Evolutionary conservation across 2,329 filamentous ascomycete genomes (phyloP), one percentile per base, ranked within the genome.

Genomic region (Fusarium falciforme): DNA sequence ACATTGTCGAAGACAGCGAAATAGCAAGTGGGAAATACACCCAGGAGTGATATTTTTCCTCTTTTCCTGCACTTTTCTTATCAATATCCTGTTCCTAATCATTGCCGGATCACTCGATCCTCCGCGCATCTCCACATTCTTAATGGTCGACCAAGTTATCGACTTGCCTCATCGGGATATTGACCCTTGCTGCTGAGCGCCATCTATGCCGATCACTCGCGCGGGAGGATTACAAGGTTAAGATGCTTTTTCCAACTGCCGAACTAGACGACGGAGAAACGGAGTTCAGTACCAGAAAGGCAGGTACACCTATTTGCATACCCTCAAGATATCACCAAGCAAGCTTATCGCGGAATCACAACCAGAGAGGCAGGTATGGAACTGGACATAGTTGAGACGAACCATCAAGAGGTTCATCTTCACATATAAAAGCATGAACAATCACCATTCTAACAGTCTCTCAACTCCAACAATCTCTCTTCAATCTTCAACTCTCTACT

Each of bases 401-500:
- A 16, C 22, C 42, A 27, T 47, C 22, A 47, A 47, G 42, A 17
- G 14, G 14, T 27, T 27, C 42, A 47, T 25, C 42, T 47, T 17
- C 8, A 47, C 42, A 47, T 47, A 47, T 47, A 47, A 6, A 27
- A 47, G 42, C 14, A 47, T 11, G 14, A 47, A 47, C 14, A 27
- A 55, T 55, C 49, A 16, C 49, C 27, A 3, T 16, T 31, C 17
- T 6, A 20, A 35, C 29, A 33, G 14, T 16, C 27, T 33, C 9
- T 22, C 49, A 55, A 31, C 49, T 10, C 49, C 27, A 33, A 20
- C 60, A 66, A 60, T 55, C 66, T 73, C 66, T 65, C 31, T 27
- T 44, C 38, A 25, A 62, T 63, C 54, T 38, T 40, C 27, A 49
- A 17, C 49, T 55, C n/a, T 31, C 27, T 33, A 55, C 29, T 33